These are phyloP conservation scores for Aspergillus sojae DNA, from an alignment of 2,329 filamentous ascomycete species.

Conservation along the genomic window DNA sequence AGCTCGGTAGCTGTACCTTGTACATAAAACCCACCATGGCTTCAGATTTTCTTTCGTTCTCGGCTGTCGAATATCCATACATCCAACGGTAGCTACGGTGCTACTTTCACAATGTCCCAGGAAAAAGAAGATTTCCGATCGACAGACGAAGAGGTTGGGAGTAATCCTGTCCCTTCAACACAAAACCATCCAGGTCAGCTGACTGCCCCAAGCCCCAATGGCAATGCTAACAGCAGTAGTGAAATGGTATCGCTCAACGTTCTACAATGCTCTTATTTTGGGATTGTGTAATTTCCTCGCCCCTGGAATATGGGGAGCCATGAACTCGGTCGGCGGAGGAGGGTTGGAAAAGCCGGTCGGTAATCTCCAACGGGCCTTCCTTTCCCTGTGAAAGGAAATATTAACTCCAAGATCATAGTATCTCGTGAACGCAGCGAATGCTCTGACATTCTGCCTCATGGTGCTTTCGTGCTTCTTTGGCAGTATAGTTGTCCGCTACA, in stretches of 20 bases:
- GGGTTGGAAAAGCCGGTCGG: slow-evolving; percentile 60
- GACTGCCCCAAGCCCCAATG: too few relatives aligned
- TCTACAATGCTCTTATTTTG: slow-evolving; percentile 72
- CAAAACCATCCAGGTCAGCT: slow-evolving; percentile 14
- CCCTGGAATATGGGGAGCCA: slow-evolving; percentile 72
- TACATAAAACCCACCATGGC: neutral
- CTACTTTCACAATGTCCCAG: slow-evolving; percentile 15
- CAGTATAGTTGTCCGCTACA: slow-evolving; percentile 64
- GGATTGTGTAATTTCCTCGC: slow-evolving; percentile 72
- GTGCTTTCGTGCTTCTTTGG: slow-evolving; percentile 70
- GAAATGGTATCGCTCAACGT: slow-evolving; percentile 71
- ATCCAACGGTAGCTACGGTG: neutral
- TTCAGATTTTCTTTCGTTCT: neutral
- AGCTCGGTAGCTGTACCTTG: neutral
- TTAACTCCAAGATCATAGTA: slow-evolving; percentile 31
- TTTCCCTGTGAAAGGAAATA: neutral
- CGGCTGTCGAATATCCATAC: neutral
- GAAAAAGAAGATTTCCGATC: slow-evolving; percentile 19
- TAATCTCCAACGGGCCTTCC: neutral
- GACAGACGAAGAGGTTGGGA: slow-evolving; percentile 24
- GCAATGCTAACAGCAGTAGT: slow-evolving; percentile 40
- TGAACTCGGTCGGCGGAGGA: slow-evolving; percentile 73
- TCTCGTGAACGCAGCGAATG: slow-evolving; percentile 71
- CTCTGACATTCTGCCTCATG: slow-evolving; percentile 73
- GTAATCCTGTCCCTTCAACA: neutral